Evolutionary conservation across 148 eudicot species (phyloP).

Genomic region (Agrostemma githago): DNA sequence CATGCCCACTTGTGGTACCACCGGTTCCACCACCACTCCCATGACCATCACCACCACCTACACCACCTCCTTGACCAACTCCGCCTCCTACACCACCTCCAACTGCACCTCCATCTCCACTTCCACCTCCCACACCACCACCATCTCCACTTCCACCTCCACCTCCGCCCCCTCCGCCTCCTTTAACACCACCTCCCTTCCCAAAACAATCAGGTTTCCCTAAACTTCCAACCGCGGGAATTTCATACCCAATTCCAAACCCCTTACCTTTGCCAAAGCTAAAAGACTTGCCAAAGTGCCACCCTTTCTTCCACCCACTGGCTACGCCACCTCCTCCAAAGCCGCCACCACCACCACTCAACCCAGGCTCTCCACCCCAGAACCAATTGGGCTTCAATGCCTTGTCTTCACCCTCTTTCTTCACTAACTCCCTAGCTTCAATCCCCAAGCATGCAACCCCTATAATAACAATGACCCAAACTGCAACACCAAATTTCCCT

Average conservation of each 20-base stretch:
- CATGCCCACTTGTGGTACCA: constrained; percentile 9
- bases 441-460: constrained; percentile 13
- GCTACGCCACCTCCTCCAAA: constrained; percentile 8
- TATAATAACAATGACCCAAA: constrained; percentile 10
- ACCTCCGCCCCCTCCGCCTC: background rate
- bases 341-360: constrained; percentile 15
- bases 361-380: constrained; percentile 21
- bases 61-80: background rate
- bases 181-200: constrained; percentile 20
- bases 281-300: constrained; percentile 23
- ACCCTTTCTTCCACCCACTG: constrained; percentile 24
- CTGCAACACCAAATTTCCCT: background rate
- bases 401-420: constrained; percentile 8
- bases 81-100: background rate
- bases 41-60: constrained; percentile 1
- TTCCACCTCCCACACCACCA: background rate
- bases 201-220: constrained; percentile 21
- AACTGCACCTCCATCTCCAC: background rate
- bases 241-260: constrained; percentile 9
- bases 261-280: constrained; percentile 23
- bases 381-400: constrained; percentile 20
- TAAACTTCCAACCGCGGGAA: constrained; percentile 11
- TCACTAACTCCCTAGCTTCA: constrained; percentile 19
- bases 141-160: constrained; percentile 11
- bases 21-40: constrained; percentile 3